Base-by-base conservation (phyloP, 768 basidiomycete species). In the Nevesoporus exiguus region DNA sequence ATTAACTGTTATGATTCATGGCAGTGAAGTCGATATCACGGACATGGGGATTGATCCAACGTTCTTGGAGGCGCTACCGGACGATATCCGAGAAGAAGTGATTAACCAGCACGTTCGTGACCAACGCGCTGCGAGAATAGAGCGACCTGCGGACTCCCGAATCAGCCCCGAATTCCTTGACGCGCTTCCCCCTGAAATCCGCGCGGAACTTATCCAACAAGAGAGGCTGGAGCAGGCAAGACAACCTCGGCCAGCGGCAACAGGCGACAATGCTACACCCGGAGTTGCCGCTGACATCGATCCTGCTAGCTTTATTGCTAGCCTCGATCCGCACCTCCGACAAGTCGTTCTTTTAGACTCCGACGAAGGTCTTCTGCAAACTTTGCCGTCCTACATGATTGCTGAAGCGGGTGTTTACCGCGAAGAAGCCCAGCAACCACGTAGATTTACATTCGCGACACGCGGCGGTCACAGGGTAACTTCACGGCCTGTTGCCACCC, bases 11-110 rank as follows among this genome's bases (percentile, higher is more conserved):
- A 80, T 83, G 73, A 92, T 99, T 49, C 91, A 94, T 69, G 97
- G 97, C 48, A 90, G 83, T 58, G 78, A 86, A 7, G 92, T 98
- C 25, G 97, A 99, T 66, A 99, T 99, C 67, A 99, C 97, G 3
- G 94, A 98, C 63, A 96, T 94, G 34, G 97, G 97, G 5, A 98
- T 99, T 65, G 97, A 99, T 68, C 93, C 95, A 2, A 94, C 93
- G 6, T 99, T 99, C 80, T 76, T 99, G 53, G 94, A 98, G 73
- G 97, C 97, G 24, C 74, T 99, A 9, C 97, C 97, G 0, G 97
- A 99, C 66, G 96, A 98, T 60, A 98, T 99, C 88, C 84, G 97
- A 47, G 96, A 97, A 67, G 97, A 99, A 66, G 93, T 99, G 33
- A 79, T 99, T 49, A 94, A 95, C 63, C 97, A 99, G 66, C 96